A percentile compares a stretch with the other conserved stretches of the same genome.
phyloP scores from a whole-genome alignment of 805 yeast genomes.

The Brettanomyces bruxellensis region DNA sequence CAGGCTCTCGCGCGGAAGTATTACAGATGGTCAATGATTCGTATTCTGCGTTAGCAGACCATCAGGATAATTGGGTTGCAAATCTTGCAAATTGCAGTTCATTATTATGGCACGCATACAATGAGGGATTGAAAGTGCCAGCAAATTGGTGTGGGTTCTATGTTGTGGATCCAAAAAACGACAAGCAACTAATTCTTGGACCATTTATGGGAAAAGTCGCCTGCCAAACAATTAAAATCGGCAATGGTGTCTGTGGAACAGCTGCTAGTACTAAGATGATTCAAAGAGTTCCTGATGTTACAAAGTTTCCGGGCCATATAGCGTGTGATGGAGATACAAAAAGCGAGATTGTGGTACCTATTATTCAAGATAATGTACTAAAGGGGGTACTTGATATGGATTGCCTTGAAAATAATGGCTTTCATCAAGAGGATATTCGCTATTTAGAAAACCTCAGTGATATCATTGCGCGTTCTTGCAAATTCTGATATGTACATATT shows the following conservation, averaged over 20 bases:
- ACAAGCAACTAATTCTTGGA: constrained; percentile 56
- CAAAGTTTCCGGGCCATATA: constrained; percentile 81
- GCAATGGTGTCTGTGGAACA: constrained; percentile 87
- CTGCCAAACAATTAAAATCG: constrained; percentile 72
- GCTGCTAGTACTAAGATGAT: constrained; percentile 56
- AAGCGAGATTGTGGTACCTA: constrained; percentile 90
- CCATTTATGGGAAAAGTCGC: constrained; percentile 98
- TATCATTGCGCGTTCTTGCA: constrained; percentile 43
- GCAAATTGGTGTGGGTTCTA: constrained; percentile 97
- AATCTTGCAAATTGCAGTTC: constrained; percentile 84
- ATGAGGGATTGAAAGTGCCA: constrained; percentile 34
- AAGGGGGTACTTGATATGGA: constrained; percentile 85
- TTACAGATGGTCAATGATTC: constrained; percentile 50
- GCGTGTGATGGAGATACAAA: constrained; percentile 96
- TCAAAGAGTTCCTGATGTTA: constrained; percentile 73
- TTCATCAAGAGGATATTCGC: constrained; percentile 51
- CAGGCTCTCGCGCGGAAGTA: constrained; percentile 39
- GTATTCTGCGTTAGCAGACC: constrained; percentile 55
- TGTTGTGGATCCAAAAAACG: constrained; percentile 33
- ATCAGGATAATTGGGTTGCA: constrained; percentile 76
- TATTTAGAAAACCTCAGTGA: constrained; percentile 53
- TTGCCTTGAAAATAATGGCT: constrained; percentile 56
- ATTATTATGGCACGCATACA: constrained; percentile 81
- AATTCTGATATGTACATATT: constrained; percentile 27
- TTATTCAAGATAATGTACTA: constrained; percentile 32